Base-by-base conservation (phyloP, 495 filamentous ascomycete species). In the Rhizodiscina lignyota region DNA sequence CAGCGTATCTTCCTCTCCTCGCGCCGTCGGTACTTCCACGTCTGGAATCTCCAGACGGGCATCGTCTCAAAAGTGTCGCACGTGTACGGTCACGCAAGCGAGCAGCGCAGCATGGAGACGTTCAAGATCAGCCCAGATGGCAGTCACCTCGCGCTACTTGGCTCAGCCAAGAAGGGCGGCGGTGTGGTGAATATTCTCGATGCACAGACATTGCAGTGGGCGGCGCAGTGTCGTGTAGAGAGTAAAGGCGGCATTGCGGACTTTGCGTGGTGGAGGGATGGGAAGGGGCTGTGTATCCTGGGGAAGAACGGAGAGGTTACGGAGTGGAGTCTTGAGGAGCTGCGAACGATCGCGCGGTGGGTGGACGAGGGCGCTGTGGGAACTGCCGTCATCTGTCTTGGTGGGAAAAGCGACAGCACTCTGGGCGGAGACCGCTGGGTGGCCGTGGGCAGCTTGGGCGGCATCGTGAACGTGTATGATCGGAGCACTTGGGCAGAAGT, bases 401-500 rank as follows among this genome's bases (percentile, higher is more conserved):
- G 85, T 26, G 84, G 81, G 4, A 55, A 54, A 11, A 55, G 56
- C 35, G 74, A 72, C 5, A 46, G 52, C 12, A 58, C 64, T 34
- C 61, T 92, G 4, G 85, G 85, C n/a, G 74, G 72, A 1, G 79
- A 92, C 52, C 64, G 82, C 38, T 96, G 83, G 83, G 66, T 94
- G 5, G 86, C 81, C 6, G 63, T 94, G 18, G 89, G 89, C 4
- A 80, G 74, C 21, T 77, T 71, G 24, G 81, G 73, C 32, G 89
- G 89, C 18, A 74, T 97, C 17, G 71, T 92, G 18, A 94, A 94
- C 51, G 64, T 97, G 32, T 97, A 97, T 56, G 85, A 96, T 52
- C 77, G 89, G 4, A 61, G 69, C 17, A 48, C 63, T 53, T 68
- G 67, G 81, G 54, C 62, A 43, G 41, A 55, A 18, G n/a, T n/a